Evolutionary conservation across 768 basidiomycete genomes (phyloP).

Genomic region (Cantharellus anzutake): DNA sequence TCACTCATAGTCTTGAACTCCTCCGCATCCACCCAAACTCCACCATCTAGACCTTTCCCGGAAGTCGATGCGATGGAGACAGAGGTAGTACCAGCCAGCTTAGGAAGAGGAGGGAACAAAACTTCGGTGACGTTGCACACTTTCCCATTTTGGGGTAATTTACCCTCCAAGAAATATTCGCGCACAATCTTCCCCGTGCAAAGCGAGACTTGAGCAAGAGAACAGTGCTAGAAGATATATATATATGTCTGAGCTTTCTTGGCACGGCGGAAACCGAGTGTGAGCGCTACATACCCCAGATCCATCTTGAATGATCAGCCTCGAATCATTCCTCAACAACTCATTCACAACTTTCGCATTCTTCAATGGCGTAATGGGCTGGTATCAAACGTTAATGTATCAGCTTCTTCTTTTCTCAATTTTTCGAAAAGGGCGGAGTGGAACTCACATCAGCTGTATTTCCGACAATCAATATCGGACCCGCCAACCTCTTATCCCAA

Average conservation of each 20-base stretch:
- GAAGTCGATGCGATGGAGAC: not conserved
- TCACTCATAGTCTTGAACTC: not conserved
- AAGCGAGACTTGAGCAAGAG: not conserved
- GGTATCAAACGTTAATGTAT: not conserved
- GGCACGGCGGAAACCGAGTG: too few species aligned
- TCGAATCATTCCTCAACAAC: not conserved
- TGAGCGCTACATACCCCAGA: not conserved
- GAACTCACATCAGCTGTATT: constrained; percentile 4
- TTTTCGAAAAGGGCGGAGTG: not conserved
- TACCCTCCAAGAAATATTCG: not conserved
- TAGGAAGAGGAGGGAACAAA: not conserved
- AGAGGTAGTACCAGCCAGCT: not conserved
- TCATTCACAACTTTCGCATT: constrained; percentile 3
- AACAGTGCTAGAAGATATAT: not conserved
- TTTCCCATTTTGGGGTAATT: not conserved
- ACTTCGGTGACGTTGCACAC: not conserved
- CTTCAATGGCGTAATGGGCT: constrained; percentile 1
- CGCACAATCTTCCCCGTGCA: not conserved
- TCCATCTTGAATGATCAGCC: not conserved
- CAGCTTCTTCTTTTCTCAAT: not conserved
- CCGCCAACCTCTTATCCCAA: not conserved
- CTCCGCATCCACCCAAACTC: not conserved
- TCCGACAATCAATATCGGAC: constrained; percentile 4
- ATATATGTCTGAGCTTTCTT: too few species aligned
- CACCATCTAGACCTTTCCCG: not conserved